phyloP scores from a whole-genome alignment of 441 rosid genomes.

The Populus tomentosa region DNA sequence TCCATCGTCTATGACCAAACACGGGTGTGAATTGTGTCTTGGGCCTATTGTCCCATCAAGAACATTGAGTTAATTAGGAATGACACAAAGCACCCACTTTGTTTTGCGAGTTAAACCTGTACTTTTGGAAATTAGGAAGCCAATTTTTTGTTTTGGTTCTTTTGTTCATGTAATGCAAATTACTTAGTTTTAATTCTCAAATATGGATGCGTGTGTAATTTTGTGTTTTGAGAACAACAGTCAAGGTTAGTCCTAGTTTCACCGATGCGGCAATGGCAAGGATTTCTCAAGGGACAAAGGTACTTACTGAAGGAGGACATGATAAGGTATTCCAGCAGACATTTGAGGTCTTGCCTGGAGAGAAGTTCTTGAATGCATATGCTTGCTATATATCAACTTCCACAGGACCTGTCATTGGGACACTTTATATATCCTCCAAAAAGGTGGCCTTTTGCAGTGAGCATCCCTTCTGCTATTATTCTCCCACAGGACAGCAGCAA shows the following conservation, averaged over 20 bases:
- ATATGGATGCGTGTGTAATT: neutral
- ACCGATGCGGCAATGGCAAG: conserved; percentile 79
- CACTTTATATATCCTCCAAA: conserved; percentile 60
- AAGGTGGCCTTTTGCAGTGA: conserved; percentile 68
- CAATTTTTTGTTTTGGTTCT: neutral
- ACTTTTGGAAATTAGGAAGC: neutral
- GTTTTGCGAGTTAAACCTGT: neutral
- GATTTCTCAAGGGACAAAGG: conserved; percentile 66
- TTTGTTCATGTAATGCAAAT: neutral
- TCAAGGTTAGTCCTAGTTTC: conserved; percentile 59
- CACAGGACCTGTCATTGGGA: conserved; percentile 74
- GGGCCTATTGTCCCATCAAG: no score
- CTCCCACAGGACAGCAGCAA: conserved; percentile 44
- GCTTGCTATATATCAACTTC: conserved; percentile 77
- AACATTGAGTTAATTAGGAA: neutral
- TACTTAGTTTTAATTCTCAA: neutral
- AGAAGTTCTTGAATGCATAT: conserved; percentile 68
- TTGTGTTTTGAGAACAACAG: conserved; percentile 27
- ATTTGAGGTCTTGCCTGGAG: conserved; percentile 47
- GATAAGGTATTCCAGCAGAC: conserved; percentile 63
- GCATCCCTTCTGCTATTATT: conserved; percentile 44
- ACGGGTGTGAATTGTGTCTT: no score
- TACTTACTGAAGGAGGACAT: conserved; percentile 75
- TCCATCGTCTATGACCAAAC: neutral
- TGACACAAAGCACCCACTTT: neutral